Conservation (phyloP, 2,329 filamentous ascomycete genomes). For the Sclerotinia subarctica region DNA sequence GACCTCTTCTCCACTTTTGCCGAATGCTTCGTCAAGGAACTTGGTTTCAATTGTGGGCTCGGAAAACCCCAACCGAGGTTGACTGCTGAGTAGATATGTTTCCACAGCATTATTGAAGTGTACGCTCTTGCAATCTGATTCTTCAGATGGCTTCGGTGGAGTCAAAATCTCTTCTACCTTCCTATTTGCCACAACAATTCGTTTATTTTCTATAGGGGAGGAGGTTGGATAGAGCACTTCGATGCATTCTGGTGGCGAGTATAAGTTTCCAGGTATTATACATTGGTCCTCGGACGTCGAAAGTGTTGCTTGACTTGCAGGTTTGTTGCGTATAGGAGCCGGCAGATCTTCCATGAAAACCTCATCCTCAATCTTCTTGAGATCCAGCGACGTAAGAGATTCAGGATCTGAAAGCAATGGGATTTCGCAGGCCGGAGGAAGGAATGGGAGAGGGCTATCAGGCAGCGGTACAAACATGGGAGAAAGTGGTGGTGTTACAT, state of each 20-base stretch:
- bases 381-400: slow-evolving; percentile 31
- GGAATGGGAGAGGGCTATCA: neutral
- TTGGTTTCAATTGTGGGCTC: slow-evolving; percentile 22
- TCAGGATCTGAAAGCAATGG: slow-evolving; percentile 31
- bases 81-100: slow-evolving; percentile 25
- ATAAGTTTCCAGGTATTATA: slow-evolving; percentile 66
- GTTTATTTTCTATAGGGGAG: slow-evolving; percentile 13
- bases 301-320: neutral
- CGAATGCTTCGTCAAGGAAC: slow-evolving; percentile 34
- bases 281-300: slow-evolving; percentile 43
- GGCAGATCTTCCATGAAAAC: slow-evolving; percentile 36
- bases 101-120: slow-evolving; percentile 34
- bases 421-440: slow-evolving; percentile 26
- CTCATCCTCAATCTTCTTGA: slow-evolving; percentile 31
- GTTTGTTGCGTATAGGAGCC: slow-evolving; percentile 25
- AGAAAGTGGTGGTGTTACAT: slow-evolving; percentile 37
- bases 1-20: slow-evolving; percentile 25
- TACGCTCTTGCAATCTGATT: slow-evolving; percentile 27
- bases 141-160: slow-evolving; percentile 26
- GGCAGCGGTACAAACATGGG: slow-evolving; percentile 24
- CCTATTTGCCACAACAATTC: slow-evolving; percentile 26
- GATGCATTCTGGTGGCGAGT: slow-evolving; percentile 25
- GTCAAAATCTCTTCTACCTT: slow-evolving; percentile 37
- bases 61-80: slow-evolving; percentile 11
- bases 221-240: slow-evolving; percentile 15